Percentiles rank a stretch among this genome's conserved stretches.
These are phyloP conservation scores for Lactuca saligna DNA, from an alignment of 129 eudicot species.

Conservation along the genomic window DNA sequence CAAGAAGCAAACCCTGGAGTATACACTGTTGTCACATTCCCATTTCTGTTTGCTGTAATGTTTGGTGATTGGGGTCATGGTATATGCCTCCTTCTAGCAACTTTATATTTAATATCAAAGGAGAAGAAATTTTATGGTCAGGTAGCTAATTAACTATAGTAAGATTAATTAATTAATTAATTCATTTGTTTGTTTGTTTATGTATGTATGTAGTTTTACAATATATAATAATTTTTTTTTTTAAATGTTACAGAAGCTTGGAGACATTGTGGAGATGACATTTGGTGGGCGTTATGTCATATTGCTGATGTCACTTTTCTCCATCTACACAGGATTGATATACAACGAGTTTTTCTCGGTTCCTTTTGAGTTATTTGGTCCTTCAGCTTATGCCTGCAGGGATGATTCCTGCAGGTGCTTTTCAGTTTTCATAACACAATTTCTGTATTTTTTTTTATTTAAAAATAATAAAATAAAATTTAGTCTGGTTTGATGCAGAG, in stretches of 20 bases:
- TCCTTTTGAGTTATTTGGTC: constrained; percentile 67
- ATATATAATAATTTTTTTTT: too few relatives aligned
- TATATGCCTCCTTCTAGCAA: constrained; percentile 67
- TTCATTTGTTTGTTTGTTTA: too few relatives aligned
- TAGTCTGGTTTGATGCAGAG: constrained; percentile 41
- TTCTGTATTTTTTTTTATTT: background rate
- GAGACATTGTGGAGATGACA: constrained; percentile 77
- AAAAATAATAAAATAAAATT: background rate
- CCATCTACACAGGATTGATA: constrained; percentile 77
- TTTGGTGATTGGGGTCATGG: background rate
- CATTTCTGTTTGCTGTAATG: constrained; percentile 46
- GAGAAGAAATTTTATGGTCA: constrained; percentile 65
- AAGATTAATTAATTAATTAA: too few relatives aligned
- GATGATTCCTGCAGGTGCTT: constrained; percentile 75
- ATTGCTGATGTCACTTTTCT: constrained; percentile 73
- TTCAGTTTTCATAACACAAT: background rate
- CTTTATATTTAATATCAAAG: constrained; percentile 48
- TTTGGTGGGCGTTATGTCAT: constrained; percentile 93
- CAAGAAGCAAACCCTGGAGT: constrained; percentile 92
- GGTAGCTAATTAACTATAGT: constrained; percentile 33
- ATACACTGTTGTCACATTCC: constrained; percentile 74
- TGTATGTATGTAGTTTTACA: constrained; percentile 9
- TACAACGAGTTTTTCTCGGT: constrained; percentile 86
- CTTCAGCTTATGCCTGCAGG: constrained; percentile 78
- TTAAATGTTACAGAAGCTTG: constrained; percentile 59